These are phyloP conservation scores for Adansonia gregorii DNA, from an alignment of 441 rosid genomes.

Conservation along the genomic window DNA sequence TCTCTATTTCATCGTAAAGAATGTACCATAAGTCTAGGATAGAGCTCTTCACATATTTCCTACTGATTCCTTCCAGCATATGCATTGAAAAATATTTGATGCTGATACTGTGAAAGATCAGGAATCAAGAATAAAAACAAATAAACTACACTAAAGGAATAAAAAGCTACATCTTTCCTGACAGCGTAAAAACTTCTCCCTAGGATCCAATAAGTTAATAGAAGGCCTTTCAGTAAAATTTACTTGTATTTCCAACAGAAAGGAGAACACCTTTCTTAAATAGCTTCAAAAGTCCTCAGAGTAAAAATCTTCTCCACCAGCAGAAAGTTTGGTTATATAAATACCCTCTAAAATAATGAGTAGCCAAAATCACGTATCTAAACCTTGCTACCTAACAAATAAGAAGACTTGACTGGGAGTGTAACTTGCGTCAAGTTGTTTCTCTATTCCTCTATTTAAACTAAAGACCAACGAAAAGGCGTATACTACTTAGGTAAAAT, in stretches of 20 bases:
- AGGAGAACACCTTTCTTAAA: background rate
- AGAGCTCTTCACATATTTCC: background rate
- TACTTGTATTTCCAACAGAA: background rate
- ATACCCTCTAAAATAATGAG: background rate
- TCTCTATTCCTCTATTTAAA: background rate
- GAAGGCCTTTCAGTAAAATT: background rate
- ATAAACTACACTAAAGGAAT: background rate
- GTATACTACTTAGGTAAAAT: background rate
- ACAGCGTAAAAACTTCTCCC: background rate
- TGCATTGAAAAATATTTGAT: background rate
- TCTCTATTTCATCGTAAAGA: background rate
- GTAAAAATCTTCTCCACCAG: background rate
- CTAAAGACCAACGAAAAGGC: background rate
- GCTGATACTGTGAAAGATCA: background rate
- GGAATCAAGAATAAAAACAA: background rate
- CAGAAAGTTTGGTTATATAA: background rate
- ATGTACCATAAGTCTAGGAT: background rate
- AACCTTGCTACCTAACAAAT: background rate
- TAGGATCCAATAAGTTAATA: background rate
- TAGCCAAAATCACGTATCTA: background rate
- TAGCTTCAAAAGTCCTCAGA: conserved; percentile 1
- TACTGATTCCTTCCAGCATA: background rate
- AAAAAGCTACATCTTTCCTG: conserved; percentile 9
- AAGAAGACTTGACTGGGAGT: background rate
- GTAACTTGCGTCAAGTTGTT: background rate